Evolutionary conservation across 163 green algal genomes (phyloP).

Genomic region (Chlamydomonas reinhardtii): DNA sequence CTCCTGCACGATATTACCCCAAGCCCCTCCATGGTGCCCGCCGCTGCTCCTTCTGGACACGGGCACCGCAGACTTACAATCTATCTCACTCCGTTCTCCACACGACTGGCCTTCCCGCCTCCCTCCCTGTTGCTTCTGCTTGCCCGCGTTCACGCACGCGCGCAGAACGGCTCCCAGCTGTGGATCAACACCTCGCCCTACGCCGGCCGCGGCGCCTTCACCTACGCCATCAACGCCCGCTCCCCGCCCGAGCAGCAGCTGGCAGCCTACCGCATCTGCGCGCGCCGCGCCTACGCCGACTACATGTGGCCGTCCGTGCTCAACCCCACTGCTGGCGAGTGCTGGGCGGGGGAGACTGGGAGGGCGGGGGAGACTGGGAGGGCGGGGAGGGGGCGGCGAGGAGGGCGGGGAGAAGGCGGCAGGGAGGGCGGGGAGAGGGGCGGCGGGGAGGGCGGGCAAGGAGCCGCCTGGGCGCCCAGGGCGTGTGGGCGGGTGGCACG

Average conservation of each 20-base stretch:
- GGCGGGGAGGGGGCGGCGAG: too few relatives aligned
- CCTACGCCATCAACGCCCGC: conserved; percentile 32
- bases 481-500: too few relatives aligned
- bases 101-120: too few relatives aligned
- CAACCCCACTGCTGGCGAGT: neutral
- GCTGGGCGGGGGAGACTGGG: neutral
- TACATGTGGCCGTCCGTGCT: conserved; percentile 40
- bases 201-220: conserved; percentile 39
- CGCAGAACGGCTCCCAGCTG: conserved; percentile 23
- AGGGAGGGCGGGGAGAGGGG: neutral
- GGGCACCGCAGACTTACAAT: too few relatives aligned
- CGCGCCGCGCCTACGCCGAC: conserved; percentile 14
- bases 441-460: too few relatives aligned
- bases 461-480: too few relatives aligned
- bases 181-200: conserved; percentile 37
- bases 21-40: too few relatives aligned
- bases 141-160: too few relatives aligned
- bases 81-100: too few relatives aligned
- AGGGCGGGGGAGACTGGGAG: neutral
- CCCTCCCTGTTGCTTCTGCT: too few relatives aligned
- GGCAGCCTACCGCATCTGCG: conserved; percentile 42
- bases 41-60: too few relatives aligned
- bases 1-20: too few relatives aligned
- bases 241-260: conserved; percentile 7
- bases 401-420: neutral